These are phyloP conservation scores for Chrysoporthe cubensis DNA, from an alignment of 2,329 filamentous ascomycete genomes.

Conservation along the genomic window DNA sequence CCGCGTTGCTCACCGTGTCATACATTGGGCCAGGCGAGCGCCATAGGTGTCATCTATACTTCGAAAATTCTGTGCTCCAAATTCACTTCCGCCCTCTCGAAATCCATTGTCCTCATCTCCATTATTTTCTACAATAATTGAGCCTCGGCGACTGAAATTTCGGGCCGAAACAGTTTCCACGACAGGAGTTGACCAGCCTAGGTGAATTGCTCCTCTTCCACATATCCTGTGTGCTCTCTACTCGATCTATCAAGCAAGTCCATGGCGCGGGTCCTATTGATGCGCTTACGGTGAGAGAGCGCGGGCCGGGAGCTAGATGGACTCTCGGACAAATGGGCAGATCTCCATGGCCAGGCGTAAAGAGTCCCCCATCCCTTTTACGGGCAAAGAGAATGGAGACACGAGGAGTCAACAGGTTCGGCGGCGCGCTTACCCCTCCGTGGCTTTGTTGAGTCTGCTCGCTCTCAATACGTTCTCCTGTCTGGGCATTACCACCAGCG, in stretches of 20 bases:
- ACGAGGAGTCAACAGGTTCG: background rate
- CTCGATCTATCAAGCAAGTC: background rate
- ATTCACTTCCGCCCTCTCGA: too few relatives aligned
- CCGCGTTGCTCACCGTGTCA: background rate
- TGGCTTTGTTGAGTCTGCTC: constrained; percentile 15
- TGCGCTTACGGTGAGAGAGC: constrained; percentile 3
- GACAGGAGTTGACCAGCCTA: background rate
- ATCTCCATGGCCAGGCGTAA: constrained; percentile 12
- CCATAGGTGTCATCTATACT: background rate
- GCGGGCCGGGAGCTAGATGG: constrained; percentile 13
- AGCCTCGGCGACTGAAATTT: background rate
- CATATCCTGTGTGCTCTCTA: background rate
- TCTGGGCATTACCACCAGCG: constrained; percentile 16
- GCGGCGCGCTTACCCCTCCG: constrained; percentile 14
- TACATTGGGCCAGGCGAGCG: background rate
- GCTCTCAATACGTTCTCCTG: constrained; percentile 4
- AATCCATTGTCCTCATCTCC: too few relatives aligned
- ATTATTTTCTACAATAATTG: background rate
- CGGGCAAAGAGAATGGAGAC: background rate
- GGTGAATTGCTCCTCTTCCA: background rate
- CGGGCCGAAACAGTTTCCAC: background rate
- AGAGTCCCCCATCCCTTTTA: constrained; percentile 8
- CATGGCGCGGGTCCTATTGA: background rate
- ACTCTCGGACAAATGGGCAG: constrained; percentile 15
- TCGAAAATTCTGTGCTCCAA: background rate